Percentiles rank a stretch among this genome's conserved stretches.
These are phyloP conservation scores for Penicillium frequentans DNA, from an alignment of 2,329 filamentous ascomycete species.

Conservation along the genomic window DNA sequence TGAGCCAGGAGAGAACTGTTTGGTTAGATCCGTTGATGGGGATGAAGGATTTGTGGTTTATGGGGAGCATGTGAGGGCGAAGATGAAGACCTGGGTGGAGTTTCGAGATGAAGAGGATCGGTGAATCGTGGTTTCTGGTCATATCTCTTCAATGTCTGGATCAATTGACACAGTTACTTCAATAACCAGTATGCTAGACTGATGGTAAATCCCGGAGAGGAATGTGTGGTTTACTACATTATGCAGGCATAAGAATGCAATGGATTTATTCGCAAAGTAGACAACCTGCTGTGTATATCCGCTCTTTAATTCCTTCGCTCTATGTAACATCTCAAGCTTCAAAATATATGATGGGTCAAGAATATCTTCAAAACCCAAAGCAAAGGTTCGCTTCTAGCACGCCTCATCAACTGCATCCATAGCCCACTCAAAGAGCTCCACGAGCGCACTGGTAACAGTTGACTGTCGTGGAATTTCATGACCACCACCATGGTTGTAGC, in stretches of 20 bases:
- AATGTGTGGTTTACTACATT: no score
- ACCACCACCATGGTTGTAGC: constrained; percentile 43
- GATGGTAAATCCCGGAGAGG: no score
- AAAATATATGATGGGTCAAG: not conserved
- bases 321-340: not conserved
- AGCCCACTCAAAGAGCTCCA: constrained; percentile 34
- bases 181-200: no score
- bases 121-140: not conserved
- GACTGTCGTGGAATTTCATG: constrained; percentile 44
- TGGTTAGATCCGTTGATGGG: no score
- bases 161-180: no score
- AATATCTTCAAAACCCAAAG: not conserved
- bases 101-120: constrained; percentile 36
- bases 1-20: no score
- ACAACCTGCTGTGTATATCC: not conserved
- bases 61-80: no score
- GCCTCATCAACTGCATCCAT: not conserved
- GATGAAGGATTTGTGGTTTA: no score
- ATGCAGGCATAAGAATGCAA: no score
- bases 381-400: not conserved
- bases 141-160: no score
- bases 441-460: constrained; percentile 32
- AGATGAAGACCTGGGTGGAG: no score
- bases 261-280: no score
- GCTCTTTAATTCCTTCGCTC: not conserved